Conservation (phyloP, 2,329 filamentous ascomycete genomes). For the Helminthosporium solani region DNA sequence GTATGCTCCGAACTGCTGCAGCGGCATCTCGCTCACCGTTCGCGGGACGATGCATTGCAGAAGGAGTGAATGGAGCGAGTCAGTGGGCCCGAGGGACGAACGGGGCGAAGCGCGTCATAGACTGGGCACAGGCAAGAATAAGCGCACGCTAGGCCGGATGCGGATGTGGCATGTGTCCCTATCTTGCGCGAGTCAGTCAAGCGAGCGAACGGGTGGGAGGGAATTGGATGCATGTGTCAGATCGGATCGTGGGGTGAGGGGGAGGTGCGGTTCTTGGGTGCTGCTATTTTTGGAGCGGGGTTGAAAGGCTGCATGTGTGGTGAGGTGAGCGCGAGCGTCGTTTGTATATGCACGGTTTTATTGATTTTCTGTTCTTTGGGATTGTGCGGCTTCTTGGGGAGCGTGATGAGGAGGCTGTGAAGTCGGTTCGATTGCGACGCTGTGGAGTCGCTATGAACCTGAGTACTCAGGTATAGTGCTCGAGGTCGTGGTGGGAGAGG, state of each 20-base stretch:
- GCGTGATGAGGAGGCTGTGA: not conserved
- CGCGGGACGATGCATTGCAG: too few relatives aligned
- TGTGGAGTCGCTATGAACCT: too few relatives aligned
- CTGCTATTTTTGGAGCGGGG: slow-evolving; percentile 9
- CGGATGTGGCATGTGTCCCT: not conserved
- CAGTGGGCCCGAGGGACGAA: too few relatives aligned
- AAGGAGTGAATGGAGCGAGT: too few relatives aligned
- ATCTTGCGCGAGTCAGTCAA: not conserved
- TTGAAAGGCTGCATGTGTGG: not conserved
- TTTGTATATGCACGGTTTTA: slow-evolving; percentile 8
- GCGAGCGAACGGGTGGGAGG: not conserved
- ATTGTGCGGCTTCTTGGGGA: not conserved
- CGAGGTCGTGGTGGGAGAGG: too few relatives aligned
- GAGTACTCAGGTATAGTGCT: too few relatives aligned
- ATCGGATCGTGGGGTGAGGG: slow-evolving; percentile 3
- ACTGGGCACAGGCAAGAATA: not conserved
- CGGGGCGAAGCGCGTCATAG: slow-evolving; percentile 2
- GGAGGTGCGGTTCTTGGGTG: not conserved
- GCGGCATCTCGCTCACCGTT: too few relatives aligned
- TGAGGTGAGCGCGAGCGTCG: not conserved
- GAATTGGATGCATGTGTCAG: not conserved
- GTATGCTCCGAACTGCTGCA: too few relatives aligned
- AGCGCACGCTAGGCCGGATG: not conserved
- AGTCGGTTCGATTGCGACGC: not conserved
- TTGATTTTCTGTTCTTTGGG: slow-evolving; percentile 4